Conservation (phyloP, 768 basidiomycete genomes). For the Kwoniella heveanensis region DNA sequence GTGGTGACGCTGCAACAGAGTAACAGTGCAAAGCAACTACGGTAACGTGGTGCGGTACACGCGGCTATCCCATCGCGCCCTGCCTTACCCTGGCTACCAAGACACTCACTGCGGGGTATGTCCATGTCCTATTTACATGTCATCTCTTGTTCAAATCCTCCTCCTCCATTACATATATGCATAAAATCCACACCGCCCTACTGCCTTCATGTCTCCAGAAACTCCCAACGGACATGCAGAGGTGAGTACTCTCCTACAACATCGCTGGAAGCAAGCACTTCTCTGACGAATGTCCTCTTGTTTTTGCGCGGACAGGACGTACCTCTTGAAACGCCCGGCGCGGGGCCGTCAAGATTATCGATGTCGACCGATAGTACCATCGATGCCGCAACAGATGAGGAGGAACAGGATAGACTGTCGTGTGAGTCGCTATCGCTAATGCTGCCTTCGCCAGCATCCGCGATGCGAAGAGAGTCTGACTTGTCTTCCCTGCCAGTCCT, state of each 20-base stretch:
- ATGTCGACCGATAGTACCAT: background rate
- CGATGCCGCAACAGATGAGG: slow-evolving; percentile 29
- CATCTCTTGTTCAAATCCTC: no score
- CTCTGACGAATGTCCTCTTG: no score
- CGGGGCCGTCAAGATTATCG: slow-evolving; percentile 36
- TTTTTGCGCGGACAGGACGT: slow-evolving; percentile 16
- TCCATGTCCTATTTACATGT: no score
- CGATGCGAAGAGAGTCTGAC: background rate
- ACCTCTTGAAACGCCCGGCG: slow-evolving; percentile 35
- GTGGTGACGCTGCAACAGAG: no score
- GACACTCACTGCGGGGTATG: no score
- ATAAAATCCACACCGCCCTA: background rate
- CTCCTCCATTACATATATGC: background rate
- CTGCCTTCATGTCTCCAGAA: background rate
- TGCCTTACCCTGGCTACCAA: no score
- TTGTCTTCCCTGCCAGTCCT: slow-evolving; percentile 20
- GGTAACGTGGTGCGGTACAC: no score
- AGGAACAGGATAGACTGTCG: slow-evolving; percentile 28
- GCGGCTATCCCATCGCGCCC: background rate
- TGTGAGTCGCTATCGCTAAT: slow-evolving; percentile 22
- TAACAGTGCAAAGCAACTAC: no score
- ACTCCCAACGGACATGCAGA: slow-evolving; percentile 14
- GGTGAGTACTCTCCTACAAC: background rate
- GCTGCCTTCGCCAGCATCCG: background rate
- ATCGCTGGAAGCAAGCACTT: background rate